Conservation (phyloP, 371 early-diverging fungal species). For the Mucor velutinosus region DNA sequence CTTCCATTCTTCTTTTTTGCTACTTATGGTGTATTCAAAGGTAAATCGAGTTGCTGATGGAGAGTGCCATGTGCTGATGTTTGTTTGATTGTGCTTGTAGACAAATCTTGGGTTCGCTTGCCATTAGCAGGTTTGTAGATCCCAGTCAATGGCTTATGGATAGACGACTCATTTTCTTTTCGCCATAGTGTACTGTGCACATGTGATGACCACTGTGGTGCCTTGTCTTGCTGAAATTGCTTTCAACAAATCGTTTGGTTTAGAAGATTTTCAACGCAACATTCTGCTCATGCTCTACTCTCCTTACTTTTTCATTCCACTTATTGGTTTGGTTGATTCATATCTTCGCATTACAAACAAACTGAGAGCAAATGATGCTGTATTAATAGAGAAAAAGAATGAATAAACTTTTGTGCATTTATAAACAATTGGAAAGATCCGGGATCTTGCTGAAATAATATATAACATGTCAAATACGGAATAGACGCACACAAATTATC, state of each 20-base stretch:
- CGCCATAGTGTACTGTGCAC: conserved; percentile 23
- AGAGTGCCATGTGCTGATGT: neutral
- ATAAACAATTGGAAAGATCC: too few species aligned
- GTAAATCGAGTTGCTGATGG: conserved; percentile 1
- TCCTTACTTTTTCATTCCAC: conserved; percentile 25
- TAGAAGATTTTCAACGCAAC: conserved; percentile 10
- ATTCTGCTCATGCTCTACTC: conserved; percentile 14
- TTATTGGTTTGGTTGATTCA: conserved; percentile 16
- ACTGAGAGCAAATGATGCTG: conserved; percentile 1
- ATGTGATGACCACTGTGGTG: conserved; percentile 25
- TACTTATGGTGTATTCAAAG: conserved; percentile 21
- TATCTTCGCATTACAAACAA: conserved; percentile 5
- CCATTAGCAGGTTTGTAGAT: conserved; percentile 14
- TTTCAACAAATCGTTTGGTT: conserved; percentile 4
- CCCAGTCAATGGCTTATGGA: neutral
- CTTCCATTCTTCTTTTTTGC: conserved; percentile 30
- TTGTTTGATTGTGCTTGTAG: neutral
- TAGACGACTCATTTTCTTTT: neutral
- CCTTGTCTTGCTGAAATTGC: conserved; percentile 19
- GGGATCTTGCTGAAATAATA: too few species aligned
- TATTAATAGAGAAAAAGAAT: neutral
- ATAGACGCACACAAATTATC: too few species aligned
- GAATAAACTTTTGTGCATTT: neutral
- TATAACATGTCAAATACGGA: too few species aligned
- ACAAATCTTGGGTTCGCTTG: conserved; percentile 28